These are phyloP conservation scores for Abrus pulchellus DNA, from an alignment of 306 rosid genomes.

Conservation along the genomic window DNA sequence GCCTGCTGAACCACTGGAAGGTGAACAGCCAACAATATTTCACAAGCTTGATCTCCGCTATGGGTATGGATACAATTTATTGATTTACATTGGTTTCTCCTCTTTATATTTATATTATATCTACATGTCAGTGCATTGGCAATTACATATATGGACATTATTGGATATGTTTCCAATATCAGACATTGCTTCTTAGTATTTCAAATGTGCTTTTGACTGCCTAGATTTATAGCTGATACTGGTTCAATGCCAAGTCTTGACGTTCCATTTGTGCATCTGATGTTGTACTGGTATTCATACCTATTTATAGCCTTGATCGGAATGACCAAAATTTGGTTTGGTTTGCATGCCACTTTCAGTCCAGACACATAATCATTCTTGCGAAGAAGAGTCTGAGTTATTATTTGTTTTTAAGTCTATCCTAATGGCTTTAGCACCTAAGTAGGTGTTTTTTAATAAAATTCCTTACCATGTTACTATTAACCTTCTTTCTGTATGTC, in stretches of 20 bases:
- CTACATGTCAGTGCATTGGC: background rate
- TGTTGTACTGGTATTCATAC: conserved; percentile 29
- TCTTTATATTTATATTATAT: conserved; percentile 3
- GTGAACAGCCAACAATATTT: conserved; percentile 70
- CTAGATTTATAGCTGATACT: conserved; percentile 18
- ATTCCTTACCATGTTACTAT: conserved; percentile 24
- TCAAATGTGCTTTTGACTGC: conserved; percentile 9
- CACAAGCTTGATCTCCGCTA: conserved; percentile 98
- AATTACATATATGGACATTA: conserved; percentile 11
- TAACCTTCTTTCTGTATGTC: background rate
- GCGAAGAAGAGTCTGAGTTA: conserved; percentile 26
- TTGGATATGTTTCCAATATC: conserved; percentile 22
- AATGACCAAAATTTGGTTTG: conserved; percentile 17
- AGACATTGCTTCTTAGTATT: conserved; percentile 14
- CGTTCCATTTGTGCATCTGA: conserved; percentile 6
- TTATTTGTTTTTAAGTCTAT: conserved; percentile 28
- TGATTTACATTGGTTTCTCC: conserved; percentile 36
- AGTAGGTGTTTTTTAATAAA: conserved; percentile 27
- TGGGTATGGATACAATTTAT: conserved; percentile 67
- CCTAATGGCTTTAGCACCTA: conserved; percentile 33
- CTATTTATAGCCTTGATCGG: conserved; percentile 26
- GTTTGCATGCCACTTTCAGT: conserved; percentile 35
- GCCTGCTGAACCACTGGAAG: conserved; percentile 81
- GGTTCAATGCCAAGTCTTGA: conserved; percentile 25
- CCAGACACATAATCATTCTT: conserved; percentile 8